Evolutionary conservation across 108 stramenopile genomes (phyloP).

Genomic region (Skeletonema marinoi): DNA sequence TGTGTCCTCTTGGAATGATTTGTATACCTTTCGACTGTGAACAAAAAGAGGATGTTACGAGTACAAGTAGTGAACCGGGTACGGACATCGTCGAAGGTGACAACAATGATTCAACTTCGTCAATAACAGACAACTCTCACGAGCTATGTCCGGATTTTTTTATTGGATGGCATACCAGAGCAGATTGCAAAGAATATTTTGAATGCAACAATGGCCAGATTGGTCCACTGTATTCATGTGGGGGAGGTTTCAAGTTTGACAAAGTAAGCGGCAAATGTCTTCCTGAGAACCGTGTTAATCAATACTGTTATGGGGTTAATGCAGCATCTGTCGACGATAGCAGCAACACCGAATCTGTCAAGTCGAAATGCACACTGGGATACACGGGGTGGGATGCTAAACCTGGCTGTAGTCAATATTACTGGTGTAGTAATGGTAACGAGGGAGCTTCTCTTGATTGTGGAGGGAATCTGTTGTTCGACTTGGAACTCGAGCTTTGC

Average conservation of each 20-base stretch:
- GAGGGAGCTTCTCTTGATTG: slow-evolving; percentile 16
- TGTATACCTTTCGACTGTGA: slow-evolving; percentile 36
- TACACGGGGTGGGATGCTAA: slow-evolving; percentile 21
- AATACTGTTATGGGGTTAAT: neutral
- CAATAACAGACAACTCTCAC: neutral
- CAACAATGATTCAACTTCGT: neutral
- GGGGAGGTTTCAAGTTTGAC: neutral
- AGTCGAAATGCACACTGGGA: slow-evolving; percentile 9
- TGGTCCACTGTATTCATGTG: neutral
- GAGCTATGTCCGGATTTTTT: neutral
- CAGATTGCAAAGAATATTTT: neutral
- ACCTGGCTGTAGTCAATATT: slow-evolving; percentile 25
- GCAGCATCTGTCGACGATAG: neutral
- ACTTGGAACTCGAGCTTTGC: slow-evolving; percentile 22
- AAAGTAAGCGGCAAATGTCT: neutral
- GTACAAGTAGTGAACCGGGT: neutral
- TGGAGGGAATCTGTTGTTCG: slow-evolving; percentile 21
- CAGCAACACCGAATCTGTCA: slow-evolving; percentile 1
- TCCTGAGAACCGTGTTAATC: neutral
- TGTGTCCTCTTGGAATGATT: slow-evolving; percentile 21
- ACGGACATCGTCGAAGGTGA: neutral
- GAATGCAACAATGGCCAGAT: slow-evolving; percentile 1
- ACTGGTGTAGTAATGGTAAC: slow-evolving; percentile 24
- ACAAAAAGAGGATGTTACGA: neutral
- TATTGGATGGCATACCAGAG: neutral